Evolutionary conservation across 805 yeast species (phyloP).

Genomic region (Lipomyces kockii): DNA sequence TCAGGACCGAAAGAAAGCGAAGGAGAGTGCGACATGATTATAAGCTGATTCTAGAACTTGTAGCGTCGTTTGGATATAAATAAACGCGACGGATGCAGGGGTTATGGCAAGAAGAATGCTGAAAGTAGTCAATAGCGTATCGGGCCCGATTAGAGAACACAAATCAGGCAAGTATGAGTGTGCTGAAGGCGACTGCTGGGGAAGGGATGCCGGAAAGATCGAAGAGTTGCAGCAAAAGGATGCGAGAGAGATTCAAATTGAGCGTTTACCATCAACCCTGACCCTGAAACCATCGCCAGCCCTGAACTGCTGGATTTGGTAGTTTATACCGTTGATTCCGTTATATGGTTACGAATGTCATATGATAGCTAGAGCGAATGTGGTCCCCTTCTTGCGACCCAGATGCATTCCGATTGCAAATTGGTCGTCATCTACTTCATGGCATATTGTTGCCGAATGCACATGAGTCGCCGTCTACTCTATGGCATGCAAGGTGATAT

Average conservation of each 20-base stretch:
- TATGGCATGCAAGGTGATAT: too few species aligned
- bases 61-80: background rate
- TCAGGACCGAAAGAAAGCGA: conserved; percentile 44
- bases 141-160: background rate
- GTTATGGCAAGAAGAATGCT: background rate
- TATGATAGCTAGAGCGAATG: too few species aligned
- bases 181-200: background rate
- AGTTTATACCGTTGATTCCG: too few species aligned
- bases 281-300: background rate
- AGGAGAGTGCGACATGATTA: conserved; percentile 41
- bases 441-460: too few species aligned
- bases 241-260: background rate
- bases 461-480: too few species aligned
- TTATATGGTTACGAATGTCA: too few species aligned
- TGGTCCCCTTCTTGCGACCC: too few species aligned
- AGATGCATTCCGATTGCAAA: too few species aligned
- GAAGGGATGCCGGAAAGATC: background rate
- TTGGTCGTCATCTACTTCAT: too few species aligned
- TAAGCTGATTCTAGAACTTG: background rate
- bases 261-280: background rate
- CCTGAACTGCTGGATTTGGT: too few species aligned
- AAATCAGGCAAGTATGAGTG: background rate
- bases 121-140: background rate
- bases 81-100: background rate
- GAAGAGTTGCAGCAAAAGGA: background rate